Evolutionary conservation across 2,329 filamentous ascomycete genomes (phyloP).

Genomic region (Macrophomina pseudophaseolina): DNA sequence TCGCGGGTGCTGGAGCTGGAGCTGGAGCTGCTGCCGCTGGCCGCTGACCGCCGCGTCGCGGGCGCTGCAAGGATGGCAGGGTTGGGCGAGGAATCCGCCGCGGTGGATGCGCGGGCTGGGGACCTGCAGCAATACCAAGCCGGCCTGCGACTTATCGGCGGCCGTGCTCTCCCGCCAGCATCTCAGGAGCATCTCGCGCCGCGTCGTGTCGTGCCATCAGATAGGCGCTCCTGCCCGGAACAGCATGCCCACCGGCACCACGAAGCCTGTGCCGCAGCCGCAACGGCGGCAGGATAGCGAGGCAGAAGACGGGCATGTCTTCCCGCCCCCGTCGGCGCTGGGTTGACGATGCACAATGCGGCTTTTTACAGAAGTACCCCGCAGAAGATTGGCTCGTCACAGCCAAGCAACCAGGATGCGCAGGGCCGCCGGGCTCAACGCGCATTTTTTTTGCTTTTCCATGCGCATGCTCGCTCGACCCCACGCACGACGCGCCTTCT

Average conservation of each 20-base stretch:
- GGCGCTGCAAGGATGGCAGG: constrained; percentile 18
- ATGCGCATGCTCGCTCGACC: neutral
- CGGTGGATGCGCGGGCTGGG: constrained; percentile 16
- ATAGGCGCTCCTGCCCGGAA: constrained; percentile 18
- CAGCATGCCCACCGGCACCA: constrained; percentile 1
- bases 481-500: neutral
- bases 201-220: neutral
- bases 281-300: constrained; percentile 8
- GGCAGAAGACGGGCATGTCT: constrained; percentile 9
- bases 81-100: constrained; percentile 15
- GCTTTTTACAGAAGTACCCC: constrained; percentile 23
- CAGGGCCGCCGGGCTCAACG: constrained; percentile 8
- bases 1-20: neutral
- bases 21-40: neutral
- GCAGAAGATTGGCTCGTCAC: constrained; percentile 21
- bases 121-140: constrained; percentile 21
- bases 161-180: constrained; percentile 8
- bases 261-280: constrained; percentile 1
- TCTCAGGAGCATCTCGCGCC: constrained; percentile 14
- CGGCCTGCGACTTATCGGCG: constrained; percentile 17
- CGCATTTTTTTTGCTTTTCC: constrained; percentile 17
- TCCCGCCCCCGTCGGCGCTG: constrained; percentile 4
- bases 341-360: constrained; percentile 9
- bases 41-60: constrained; percentile 13
- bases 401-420: constrained; percentile 20